Percentiles rank a stretch among this genome's conserved stretches.
These are phyloP conservation scores for Mucuna pruriens DNA, from an alignment of 306 rosid species.

Conservation along the genomic window DNA sequence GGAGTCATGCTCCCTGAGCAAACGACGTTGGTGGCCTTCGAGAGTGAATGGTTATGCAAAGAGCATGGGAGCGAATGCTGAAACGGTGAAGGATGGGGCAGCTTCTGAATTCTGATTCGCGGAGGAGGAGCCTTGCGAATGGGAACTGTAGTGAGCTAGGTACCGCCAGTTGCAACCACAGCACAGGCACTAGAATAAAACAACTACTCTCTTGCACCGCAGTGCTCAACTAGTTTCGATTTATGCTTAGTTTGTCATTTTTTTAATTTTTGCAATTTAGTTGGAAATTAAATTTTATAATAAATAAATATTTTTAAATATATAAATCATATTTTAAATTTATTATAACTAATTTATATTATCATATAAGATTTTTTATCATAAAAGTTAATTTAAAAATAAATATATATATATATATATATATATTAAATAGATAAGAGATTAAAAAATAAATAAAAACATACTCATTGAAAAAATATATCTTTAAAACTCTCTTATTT, in stretches of 20 bases:
- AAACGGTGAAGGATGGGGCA: not conserved
- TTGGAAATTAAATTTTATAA: too few species aligned
- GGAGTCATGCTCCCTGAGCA: conserved; percentile 54
- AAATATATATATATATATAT: too few species aligned
- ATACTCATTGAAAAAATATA: too few species aligned
- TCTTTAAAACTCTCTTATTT: too few species aligned
- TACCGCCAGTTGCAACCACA: not conserved
- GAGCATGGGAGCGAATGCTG: conserved; percentile 34
- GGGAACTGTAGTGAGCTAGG: not conserved
- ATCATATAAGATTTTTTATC: too few species aligned
- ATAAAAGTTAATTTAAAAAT: too few species aligned
- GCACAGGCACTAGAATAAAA: not conserved
- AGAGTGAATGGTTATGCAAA: conserved; percentile 33
- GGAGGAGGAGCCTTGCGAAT: not conserved
- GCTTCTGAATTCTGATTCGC: not conserved
- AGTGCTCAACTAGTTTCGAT: not conserved
- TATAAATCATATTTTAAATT: too few species aligned
- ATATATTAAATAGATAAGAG: too few species aligned
- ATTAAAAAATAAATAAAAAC: too few species aligned
- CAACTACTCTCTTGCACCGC: not conserved
- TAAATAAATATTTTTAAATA: too few species aligned
- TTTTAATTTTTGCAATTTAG: too few species aligned
- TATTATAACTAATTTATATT: too few species aligned
- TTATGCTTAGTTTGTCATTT: not conserved
- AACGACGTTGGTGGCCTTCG: conserved; percentile 28